Evolutionary conservation across 352 stramenopile species (phyloP), one percentile per base, ranked within the genome.

Genomic region (Phytophthora megakarya): DNA sequence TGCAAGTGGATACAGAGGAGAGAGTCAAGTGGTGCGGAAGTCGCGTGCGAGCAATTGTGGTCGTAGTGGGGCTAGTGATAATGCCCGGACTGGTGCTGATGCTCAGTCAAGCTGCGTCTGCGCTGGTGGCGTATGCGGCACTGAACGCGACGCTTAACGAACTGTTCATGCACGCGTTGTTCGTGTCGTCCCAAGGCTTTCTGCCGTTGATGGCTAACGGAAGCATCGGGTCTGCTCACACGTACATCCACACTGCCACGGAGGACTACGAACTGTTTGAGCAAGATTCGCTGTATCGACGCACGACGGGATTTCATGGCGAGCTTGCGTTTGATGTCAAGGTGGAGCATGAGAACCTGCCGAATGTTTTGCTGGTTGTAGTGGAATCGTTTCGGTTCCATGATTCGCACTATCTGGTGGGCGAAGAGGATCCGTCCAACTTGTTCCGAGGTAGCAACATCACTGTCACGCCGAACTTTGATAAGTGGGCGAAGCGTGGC

Each of bases 311-410:
- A 3, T 69, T 69, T 19, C 26, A 54, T 25, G 61, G 61, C 22
- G 45, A 69, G 19, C 35, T 64, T 0, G 61, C 61, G 0, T 69
- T 88, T 40, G 52, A 85, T 44, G 76, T 88, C 15, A 55, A 44
- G 0, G 61, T 88, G 1, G 44, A 76, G 19, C 22, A 61, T 1
- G 47, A 61, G 0, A 55, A 82, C 39, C 72, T 59, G 1, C 79
- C 79, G 0, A 88, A 86, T 30, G 79, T 86, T 4, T 12, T 87
- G 1, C 49, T 87, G 10, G 40, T 87, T 23, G 69, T 63, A 8
- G 59, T 87, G 18, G 78, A 87, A 44, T 83, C 75, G n/a, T 84
- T 85, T 33, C 73, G 78, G 9, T 73, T 70, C 38, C 68, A 72
- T 30, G 78, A 87, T 45, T 87, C 75, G 21, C 65, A 67, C 30